Base-by-base conservation (phyloP, 2,329 filamentous ascomycete species). In the Acephala macrosclerotiorum region DNA sequence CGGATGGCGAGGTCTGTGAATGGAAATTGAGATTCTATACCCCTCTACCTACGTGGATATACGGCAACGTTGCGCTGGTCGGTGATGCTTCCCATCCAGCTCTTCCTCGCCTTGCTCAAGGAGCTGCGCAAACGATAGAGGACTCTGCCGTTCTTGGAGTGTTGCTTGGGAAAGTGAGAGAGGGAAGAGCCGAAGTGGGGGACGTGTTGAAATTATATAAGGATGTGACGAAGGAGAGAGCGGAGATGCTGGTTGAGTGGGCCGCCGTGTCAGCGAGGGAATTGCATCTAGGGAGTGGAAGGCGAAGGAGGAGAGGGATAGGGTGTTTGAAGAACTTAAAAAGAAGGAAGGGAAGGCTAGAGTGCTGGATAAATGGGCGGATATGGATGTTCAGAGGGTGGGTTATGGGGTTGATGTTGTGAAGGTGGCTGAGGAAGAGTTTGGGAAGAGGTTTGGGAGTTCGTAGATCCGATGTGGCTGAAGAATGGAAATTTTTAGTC, bases 61-160 rank as follows among this genome's bases (percentile, higher is more conserved):
- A 85, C 71, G 87, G 86, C 38, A 79, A 79, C 55, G 84, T 85
- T 2, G 84, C 82, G 2, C 80, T 91, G 16, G 75, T 89, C 11
- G 89, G 89, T 55, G 89, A 91, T 72, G 84, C 88, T 2, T 90
- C 87, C 75, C 89, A 91, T 73, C 87, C 88, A 1, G 91, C 88
- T 22, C 83, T 91, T 57, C 89, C 89, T 0, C 88, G 91, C 72
- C 81, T 90, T 4, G 87, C 85, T 53, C 88, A 91, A 77, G 89
- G 89, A 42, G 88, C 89, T 12, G 88, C 89, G 9, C 89, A 89
- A 80, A 87, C 88, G 8, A 87, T 90, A 58, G 89, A 91, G 75
- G 89, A 91, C 71, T 88, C 85, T 1, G 87, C 85, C 6, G 84
- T 87, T 1, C 76, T 91, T 20, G 85, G 84, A 53, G 85, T 85